Conservation (phyloP, 2,329 filamentous ascomycete species). For the Periconia macrospinosa region DNA sequence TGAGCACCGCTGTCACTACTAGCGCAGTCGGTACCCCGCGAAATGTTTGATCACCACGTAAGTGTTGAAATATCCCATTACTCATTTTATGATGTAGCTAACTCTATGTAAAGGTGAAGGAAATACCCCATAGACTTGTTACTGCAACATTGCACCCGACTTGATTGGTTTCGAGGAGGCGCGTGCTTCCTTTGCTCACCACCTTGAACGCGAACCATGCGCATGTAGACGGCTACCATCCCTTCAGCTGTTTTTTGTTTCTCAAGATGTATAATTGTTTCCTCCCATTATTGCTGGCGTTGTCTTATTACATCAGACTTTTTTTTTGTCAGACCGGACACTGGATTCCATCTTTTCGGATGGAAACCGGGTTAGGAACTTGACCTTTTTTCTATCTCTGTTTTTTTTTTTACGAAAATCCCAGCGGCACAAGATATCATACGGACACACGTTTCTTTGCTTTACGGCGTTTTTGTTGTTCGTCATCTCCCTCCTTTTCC, state of each 20-base stretch:
- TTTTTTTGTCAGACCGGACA: neutral
- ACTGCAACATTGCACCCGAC: neutral
- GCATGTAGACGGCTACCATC: neutral
- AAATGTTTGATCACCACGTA: conserved; percentile 7
- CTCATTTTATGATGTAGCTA: neutral
- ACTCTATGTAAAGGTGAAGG: neutral
- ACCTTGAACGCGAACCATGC: neutral
- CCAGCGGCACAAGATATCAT: too few species aligned
- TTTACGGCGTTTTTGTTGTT: too few species aligned
- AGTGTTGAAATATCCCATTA: neutral
- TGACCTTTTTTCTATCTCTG: neutral
- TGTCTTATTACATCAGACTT: neutral
- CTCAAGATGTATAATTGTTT: neutral
- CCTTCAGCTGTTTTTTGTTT: neutral
- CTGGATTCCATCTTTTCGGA: neutral
- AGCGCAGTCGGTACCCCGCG: conserved; percentile 37
- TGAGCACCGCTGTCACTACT: conserved; percentile 31
- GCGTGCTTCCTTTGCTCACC: neutral
- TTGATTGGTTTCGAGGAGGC: neutral
- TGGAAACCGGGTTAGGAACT: neutral
- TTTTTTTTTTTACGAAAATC: too few species aligned
- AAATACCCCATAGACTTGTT: conserved; percentile 7
- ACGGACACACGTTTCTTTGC: too few species aligned
- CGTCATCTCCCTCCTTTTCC: too few species aligned
- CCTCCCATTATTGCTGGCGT: neutral